These are phyloP conservation scores for Aspergillus diversus DNA, from an alignment of 495 filamentous ascomycete genomes.

Conservation along the genomic window DNA sequence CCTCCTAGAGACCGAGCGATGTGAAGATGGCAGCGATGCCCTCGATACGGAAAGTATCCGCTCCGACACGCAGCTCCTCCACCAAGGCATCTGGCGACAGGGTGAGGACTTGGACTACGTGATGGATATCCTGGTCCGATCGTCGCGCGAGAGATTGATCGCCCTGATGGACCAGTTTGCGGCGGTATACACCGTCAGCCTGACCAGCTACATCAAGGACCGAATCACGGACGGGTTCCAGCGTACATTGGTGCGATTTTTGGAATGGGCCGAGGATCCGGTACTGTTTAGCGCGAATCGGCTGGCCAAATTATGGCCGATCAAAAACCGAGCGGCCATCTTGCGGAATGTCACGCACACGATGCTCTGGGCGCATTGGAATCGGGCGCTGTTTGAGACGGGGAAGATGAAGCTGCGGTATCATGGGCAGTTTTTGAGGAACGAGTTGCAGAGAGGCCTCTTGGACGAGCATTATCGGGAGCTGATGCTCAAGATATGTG, in stretches of 20 bases:
- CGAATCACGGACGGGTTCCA: not conserved
- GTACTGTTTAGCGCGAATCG: not conserved
- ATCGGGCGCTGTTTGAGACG: not conserved
- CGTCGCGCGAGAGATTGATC: not conserved
- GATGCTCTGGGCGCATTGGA: not conserved
- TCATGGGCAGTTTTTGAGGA: not conserved
- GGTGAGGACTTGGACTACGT: not conserved
- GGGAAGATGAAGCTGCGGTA: not conserved
- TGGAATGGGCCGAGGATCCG: not conserved
- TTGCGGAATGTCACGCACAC: not conserved
- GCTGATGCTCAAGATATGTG: not conserved
- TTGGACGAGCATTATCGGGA: not conserved
- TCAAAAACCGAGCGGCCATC: not conserved
- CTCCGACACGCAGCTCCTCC: not conserved
- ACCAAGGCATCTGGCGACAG: not conserved
- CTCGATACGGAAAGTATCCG: not conserved
- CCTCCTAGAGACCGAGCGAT: not conserved
- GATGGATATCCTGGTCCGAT: not conserved
- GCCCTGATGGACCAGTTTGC: not conserved
- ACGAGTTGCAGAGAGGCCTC: not conserved
- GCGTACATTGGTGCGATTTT: not conserved
- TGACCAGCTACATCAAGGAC: not conserved
- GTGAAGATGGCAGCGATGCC: not conserved
- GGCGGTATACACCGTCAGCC: not conserved
- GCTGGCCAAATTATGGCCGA: not conserved